These are phyloP conservation scores for Chimonanthus salicifolius DNA, from an alignment of 164 flowering plant genomes.

Conservation along the genomic window DNA sequence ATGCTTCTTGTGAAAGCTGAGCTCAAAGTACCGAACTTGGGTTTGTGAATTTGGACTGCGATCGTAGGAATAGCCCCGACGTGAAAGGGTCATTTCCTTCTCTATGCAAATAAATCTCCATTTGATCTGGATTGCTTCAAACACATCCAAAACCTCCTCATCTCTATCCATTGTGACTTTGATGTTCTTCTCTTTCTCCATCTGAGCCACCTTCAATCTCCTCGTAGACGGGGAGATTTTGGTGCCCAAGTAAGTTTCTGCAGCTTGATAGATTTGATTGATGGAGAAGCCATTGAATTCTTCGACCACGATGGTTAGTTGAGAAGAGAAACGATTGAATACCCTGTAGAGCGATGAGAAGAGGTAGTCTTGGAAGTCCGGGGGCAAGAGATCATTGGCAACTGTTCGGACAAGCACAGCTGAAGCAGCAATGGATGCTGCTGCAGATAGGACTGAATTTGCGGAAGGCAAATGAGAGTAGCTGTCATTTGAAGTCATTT, in stretches of 20 bases:
- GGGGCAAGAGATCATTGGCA: too few species aligned
- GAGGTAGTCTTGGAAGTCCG: conserved; percentile 21
- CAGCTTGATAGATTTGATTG: conserved; percentile 18
- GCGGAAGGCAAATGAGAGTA: too few species aligned
- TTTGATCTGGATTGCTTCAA: conserved; percentile 9
- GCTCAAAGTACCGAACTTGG: conserved; percentile 28
- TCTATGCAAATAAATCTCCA: conserved; percentile 7
- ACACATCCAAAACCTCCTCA: conserved; percentile 12
- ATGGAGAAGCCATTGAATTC: conserved; percentile 14
- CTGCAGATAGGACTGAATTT: too few species aligned
- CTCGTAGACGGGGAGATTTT: not conserved
- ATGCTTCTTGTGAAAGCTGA: conserved; percentile 34
- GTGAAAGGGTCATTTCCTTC: not conserved
- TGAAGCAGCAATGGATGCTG: too few species aligned
- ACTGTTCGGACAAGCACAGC: too few species aligned
- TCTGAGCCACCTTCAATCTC: conserved; percentile 4
- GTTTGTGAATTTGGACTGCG: conserved; percentile 2
- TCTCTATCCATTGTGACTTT: conserved; percentile 7
- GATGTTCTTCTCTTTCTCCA: conserved; percentile 6
- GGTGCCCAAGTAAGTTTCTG: conserved; percentile 10
- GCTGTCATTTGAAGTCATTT: too few species aligned
- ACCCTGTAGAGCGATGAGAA: conserved; percentile 18
- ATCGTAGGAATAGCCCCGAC: not conserved
- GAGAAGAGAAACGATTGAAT: conserved; percentile 26
- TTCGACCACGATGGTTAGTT: conserved; percentile 21